Evolutionary conservation across 1,284 basidiomycete species (phyloP), one percentile per base, ranked within the genome.

Genomic region (Apiotrichum laibachii): DNA sequence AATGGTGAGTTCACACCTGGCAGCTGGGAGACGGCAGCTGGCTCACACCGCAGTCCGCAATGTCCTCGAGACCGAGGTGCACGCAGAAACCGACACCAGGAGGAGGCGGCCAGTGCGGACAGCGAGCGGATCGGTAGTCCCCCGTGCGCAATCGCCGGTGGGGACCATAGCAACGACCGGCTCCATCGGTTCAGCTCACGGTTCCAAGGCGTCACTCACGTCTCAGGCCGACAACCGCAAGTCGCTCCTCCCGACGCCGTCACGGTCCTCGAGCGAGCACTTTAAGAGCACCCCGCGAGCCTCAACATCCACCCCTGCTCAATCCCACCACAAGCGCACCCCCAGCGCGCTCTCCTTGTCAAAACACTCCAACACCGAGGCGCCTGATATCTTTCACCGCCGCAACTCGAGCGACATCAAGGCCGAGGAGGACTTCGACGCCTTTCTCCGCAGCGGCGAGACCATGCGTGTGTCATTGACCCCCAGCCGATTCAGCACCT

Each of bases 381-480:
- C 52, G 12, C 15, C 22, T 10, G 34, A 55, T 51, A 21, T 8
- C 2, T 15, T 44, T 35, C 19, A 21, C 42, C 42, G 39, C 47
- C 60, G 21, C 34, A 53, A 44, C 53, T 65, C 54, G 8, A 47
- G 11, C 22, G 68, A 70, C 7, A 3, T 31, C n/a, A 50, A 50
- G 49, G 72, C 72, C 3, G 70, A 75, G 49, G 76, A 88, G 61
- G 89, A 93, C 74, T 96, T 96, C 75, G 92, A 96, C 77, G 86
- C 90, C 73, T 81, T 95, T 73, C 87, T 96, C 84, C 85, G 85
- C 55, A 91, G 89, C 60, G 86, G 87, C 56, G 82, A 88, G 56
- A 95, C 92, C 11, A 89, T 94, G 87, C 95, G 93, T 76, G 88
- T 98, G 68, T 95, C 92, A 50, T 82, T 97, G 61, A 98, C 94